A percentile compares a stretch with the other conserved stretches of the same genome.
These are phyloP conservation scores for Populus tomentosa DNA, from an alignment of 441 rosid genomes.

Conservation along the genomic window DNA sequence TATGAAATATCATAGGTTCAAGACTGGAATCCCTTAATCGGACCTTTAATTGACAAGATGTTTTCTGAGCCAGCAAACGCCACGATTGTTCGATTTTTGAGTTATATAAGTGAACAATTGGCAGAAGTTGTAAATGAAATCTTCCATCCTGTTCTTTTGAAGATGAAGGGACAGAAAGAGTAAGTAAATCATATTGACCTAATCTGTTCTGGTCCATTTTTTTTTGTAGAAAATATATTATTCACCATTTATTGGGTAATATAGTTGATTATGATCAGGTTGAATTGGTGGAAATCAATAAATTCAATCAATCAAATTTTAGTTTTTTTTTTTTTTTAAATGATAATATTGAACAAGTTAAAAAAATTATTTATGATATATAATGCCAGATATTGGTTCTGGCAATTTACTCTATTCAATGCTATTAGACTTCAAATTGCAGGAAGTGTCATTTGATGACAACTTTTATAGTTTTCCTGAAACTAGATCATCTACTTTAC, in stretches of 20 bases:
- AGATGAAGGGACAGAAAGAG: conserved; percentile 61
- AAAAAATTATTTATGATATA: background rate
- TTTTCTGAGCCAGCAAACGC: conserved; percentile 89
- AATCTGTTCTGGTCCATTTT: background rate
- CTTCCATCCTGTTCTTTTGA: conserved; percentile 51
- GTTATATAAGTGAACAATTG: conserved; percentile 63
- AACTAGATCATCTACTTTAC: background rate
- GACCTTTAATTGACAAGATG: conserved; percentile 76
- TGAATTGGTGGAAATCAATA: background rate
- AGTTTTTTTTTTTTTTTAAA: too few relatives aligned
- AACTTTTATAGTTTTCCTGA: background rate
- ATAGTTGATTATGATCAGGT: background rate
- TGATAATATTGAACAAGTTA: background rate
- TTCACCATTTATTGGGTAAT: background rate
- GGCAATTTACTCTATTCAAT: background rate
- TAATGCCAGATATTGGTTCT: background rate
- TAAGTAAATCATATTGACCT: conserved; percentile 27
- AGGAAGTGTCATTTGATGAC: background rate
- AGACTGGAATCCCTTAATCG: conserved; percentile 68
- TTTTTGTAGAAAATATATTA: background rate
- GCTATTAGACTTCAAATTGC: background rate
- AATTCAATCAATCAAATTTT: background rate
- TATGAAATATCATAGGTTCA: conserved; percentile 48
- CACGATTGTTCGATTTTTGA: conserved; percentile 70
- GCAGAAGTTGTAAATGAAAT: conserved; percentile 56